These are phyloP conservation scores for Penicillium goetzii DNA, from an alignment of 495 filamentous ascomycete genomes.

Conservation along the genomic window DNA sequence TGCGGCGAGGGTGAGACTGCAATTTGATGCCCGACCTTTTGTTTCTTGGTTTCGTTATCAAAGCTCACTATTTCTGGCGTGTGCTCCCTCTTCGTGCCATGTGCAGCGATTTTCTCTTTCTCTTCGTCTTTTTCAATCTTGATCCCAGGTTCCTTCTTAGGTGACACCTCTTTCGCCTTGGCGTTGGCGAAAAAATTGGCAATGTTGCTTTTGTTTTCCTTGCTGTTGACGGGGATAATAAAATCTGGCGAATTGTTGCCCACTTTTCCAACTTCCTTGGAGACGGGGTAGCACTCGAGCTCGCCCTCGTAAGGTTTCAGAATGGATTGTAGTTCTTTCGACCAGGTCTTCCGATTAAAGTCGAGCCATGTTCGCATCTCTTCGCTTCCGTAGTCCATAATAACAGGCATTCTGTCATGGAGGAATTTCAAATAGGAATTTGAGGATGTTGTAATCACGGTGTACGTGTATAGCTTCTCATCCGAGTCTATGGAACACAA, in stretches of 20 bases:
- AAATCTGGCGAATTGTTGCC: constrained; percentile 88
- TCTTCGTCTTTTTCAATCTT: constrained; percentile 36
- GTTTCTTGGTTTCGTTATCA: constrained; percentile 34
- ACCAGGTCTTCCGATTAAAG: constrained; percentile 71
- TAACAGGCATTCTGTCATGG: constrained; percentile 95
- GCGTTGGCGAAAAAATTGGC: constrained; percentile 83
- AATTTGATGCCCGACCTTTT: constrained; percentile 28
- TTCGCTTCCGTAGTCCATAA: constrained; percentile 75
- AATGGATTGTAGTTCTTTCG: constrained; percentile 72
- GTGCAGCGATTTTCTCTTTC: constrained; percentile 52
- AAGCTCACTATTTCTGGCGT: constrained; percentile 31
- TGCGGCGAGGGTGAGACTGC: constrained; percentile 27
- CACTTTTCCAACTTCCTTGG: constrained; percentile 90
- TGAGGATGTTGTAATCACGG: constrained; percentile 86
- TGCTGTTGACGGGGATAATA: constrained; percentile 77
- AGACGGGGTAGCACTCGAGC: constrained; percentile 83
- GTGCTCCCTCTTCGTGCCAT: constrained; percentile 63
- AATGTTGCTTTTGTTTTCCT: constrained; percentile 88
- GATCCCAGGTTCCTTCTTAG: constrained; percentile 19
- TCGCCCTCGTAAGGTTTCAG: constrained; percentile 78
- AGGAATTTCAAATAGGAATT: constrained; percentile 80
- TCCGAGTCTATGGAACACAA: constrained; percentile 44
- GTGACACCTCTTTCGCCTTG: constrained; percentile 40
- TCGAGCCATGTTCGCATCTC: constrained; percentile 80
- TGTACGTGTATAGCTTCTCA: constrained; percentile 80